A percentile compares a stretch with the other conserved stretches of the same genome.
Evolutionary conservation across 768 basidiomycete species (phyloP).

Genomic region (Hericium coralloides): DNA sequence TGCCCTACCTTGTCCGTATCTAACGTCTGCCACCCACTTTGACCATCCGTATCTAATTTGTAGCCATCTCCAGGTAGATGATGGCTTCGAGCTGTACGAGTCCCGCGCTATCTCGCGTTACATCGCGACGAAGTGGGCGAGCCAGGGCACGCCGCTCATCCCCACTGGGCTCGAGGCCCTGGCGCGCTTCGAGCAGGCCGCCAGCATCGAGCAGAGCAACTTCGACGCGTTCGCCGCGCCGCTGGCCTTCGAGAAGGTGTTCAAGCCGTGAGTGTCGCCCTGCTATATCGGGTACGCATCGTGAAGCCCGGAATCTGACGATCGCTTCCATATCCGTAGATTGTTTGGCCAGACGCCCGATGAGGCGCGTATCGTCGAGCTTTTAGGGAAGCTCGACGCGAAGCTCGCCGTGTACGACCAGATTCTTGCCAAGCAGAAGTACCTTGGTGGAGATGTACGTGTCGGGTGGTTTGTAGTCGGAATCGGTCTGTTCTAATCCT

Average conservation of each 20-base stretch:
- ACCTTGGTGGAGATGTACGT: slow-evolving; percentile 33
- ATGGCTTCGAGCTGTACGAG: slow-evolving; percentile 55
- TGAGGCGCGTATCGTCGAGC: slow-evolving; percentile 19
- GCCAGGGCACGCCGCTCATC: slow-evolving; percentile 37
- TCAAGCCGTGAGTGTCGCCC: slow-evolving; percentile 33
- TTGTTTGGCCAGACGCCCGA: slow-evolving; percentile 12
- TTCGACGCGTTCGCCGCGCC: slow-evolving; percentile 41
- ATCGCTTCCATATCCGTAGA: too few species aligned
- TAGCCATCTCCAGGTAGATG: slow-evolving; percentile 30
- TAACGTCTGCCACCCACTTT: too few species aligned
- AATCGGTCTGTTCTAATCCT: neutral
- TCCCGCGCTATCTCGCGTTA: slow-evolving; percentile 56
- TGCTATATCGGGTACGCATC: neutral
- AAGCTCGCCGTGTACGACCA: slow-evolving; percentile 47
- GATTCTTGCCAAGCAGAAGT: slow-evolving; percentile 48
- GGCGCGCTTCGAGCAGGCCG: slow-evolving; percentile 35
- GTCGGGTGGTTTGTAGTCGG: neutral
- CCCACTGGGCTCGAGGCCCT: slow-evolving; percentile 31
- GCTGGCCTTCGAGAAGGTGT: slow-evolving; percentile 39
- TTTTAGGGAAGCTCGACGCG: slow-evolving; percentile 22
- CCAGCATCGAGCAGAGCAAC: slow-evolving; percentile 41
- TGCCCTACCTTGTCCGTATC: slow-evolving; percentile 43
- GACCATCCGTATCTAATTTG: neutral
- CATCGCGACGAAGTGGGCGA: slow-evolving; percentile 40
- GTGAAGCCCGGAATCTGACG: neutral